Evolutionary conservation across 1,284 basidiomycete genomes (phyloP).

Genomic region (Pyrrhoderma lamaoense): DNA sequence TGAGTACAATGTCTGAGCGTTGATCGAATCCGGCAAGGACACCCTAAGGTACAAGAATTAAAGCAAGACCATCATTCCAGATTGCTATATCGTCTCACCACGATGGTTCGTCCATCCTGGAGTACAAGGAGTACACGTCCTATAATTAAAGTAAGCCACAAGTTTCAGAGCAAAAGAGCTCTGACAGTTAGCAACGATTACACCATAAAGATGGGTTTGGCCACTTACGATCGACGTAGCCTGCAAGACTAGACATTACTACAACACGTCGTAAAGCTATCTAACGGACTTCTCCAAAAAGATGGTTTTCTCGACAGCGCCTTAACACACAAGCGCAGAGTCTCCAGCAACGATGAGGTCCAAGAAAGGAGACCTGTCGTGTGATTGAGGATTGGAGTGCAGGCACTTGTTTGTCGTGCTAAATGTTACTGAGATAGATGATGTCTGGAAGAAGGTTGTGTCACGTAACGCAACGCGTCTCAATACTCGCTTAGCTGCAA

Average conservation of each 20-base stretch:
- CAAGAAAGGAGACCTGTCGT: no score
- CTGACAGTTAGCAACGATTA: no score
- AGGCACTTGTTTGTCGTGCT: no score
- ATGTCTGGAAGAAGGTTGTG: neutral
- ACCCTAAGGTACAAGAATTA: no score
- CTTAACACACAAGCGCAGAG: no score
- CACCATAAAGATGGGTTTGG: neutral
- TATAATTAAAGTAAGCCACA: conserved; percentile 27
- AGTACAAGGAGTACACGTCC: conserved; percentile 82
- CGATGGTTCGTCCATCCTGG: conserved; percentile 86
- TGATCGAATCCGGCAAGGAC: conserved; percentile 86
- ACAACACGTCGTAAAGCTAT: neutral
- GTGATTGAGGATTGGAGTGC: no score
- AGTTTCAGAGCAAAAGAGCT: no score
- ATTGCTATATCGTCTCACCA: conserved; percentile 43
- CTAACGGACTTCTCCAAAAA: neutral
- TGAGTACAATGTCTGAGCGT: conserved; percentile 88
- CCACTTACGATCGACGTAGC: conserved; percentile 73
- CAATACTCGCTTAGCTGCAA: neutral
- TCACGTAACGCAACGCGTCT: conserved; percentile 6
- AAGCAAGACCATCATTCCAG: no score
- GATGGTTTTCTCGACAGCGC: no score
- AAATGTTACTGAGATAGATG: no score
- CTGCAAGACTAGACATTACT: conserved; percentile 73
- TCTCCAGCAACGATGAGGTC: no score